These are phyloP conservation scores for Miamiensis avidus DNA, from an alignment of 169 alveolate genomes.

Conservation along the genomic window DNA sequence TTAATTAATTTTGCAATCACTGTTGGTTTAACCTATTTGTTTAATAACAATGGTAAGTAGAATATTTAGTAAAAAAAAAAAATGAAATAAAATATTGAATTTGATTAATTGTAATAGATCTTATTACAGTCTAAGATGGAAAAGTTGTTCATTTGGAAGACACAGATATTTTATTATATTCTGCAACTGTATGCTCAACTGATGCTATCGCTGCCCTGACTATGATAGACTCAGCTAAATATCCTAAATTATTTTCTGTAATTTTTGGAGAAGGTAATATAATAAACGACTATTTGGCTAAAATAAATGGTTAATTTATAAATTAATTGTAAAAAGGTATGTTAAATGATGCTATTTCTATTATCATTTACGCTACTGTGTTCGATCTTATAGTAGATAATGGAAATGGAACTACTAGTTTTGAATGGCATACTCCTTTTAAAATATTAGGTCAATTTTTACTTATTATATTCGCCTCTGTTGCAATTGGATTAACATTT, in stretches of 20 bases:
- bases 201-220: slow-evolving; percentile 78
- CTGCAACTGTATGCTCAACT: slow-evolving; percentile 57
- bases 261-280: slow-evolving; percentile 84
- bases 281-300: too few species aligned
- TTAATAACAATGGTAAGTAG: slow-evolving; percentile 36
- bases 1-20: slow-evolving; percentile 55
- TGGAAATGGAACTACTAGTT: slow-evolving; percentile 9
- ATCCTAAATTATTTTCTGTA: slow-evolving; percentile 73
- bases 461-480: slow-evolving; percentile 27
- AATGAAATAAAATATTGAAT: too few species aligned
- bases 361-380: slow-evolving; percentile 65
- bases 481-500: slow-evolving; percentile 41
- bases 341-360: slow-evolving; percentile 78
- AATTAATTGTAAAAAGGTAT: too few species aligned
- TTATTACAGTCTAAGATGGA: neutral
- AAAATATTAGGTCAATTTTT: slow-evolving; percentile 41
- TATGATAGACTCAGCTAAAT: slow-evolving; percentile 53
- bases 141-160: slow-evolving; percentile 7
- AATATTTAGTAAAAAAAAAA: neutral
- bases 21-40: slow-evolving; percentile 40
- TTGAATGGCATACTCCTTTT: slow-evolving; percentile 34
- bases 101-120: neutral
- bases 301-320: too few species aligned
- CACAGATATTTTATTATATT: slow-evolving; percentile 45
- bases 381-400: slow-evolving; percentile 20